Base-by-base conservation (phyloP, 257 asterid species). In the Gentiana dahurica region DNA sequence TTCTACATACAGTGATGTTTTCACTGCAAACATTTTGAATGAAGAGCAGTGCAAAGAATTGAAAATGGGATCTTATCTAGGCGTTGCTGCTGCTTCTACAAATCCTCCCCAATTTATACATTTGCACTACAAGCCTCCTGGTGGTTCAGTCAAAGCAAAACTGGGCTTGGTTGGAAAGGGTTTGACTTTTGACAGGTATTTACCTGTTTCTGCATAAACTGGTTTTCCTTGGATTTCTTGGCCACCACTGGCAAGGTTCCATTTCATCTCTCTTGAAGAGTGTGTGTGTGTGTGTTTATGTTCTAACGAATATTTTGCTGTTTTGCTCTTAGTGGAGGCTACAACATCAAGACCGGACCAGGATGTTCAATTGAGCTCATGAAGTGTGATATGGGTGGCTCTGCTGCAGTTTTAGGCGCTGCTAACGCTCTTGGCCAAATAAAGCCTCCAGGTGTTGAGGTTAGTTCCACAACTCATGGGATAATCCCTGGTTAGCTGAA, bases 331-430 rank as follows among this genome's bases (percentile, higher is more conserved):
- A 92, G 99, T 66, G 99, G 97, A 49, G 99, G 99, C 79, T 92
- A 92, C 85, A 92, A 92, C 68, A 92, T 92, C 73, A 92, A 92
- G 80, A 83, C 99, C 1, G 99, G 99, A 52, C 75, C 99, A 4
- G 95, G 97, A 61, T 79, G 91, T 57, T 60, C 68, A 45, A 92
- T 92, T 75, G 99, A 92, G 75, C 79, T 83, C 58, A 92, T 92
- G 99, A 92, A 92, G 65, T 73, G 81, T 74, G 99, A 92, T 71
- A 88, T 92, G 99, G 99, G 95, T 47, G 99, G 97, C 65, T 82
- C 99, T 35, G 99, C 95, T 36, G 97, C 95, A 12, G 99, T 92
- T 6, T 62, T 92, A 32, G 99, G 99, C 59, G 97, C 99, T 32
- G 99, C 99, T 46, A 88, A 88, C 76, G 97, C 99, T 58, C 86